phyloP scores from a whole-genome alignment of 2,329 filamentous ascomycete genomes.

The Penicillium crustosum region DNA sequence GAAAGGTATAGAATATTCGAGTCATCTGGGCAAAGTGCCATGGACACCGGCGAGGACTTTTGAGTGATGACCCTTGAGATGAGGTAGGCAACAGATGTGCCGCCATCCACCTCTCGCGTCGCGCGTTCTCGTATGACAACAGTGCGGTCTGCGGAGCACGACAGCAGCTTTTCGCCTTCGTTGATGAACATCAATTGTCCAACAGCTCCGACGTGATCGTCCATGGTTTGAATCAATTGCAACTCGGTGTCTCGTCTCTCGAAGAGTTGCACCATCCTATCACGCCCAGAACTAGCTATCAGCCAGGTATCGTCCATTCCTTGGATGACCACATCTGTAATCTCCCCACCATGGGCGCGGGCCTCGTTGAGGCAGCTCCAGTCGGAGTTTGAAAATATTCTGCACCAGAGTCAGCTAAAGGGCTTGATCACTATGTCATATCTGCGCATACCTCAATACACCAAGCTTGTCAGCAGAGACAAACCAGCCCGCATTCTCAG shows the following conservation, averaged over 20 bases:
- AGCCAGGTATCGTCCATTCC: constrained; percentile 62
- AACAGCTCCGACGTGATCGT: constrained; percentile 87
- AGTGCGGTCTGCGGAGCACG: constrained; percentile 84
- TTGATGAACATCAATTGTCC: constrained; percentile 73
- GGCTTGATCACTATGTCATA: not conserved
- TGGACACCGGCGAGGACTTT: constrained; percentile 83
- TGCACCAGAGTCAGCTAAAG: constrained; percentile 23
- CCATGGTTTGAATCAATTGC: constrained; percentile 83
- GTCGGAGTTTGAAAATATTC: constrained; percentile 48
- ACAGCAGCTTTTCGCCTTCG: constrained; percentile 70
- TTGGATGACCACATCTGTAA: constrained; percentile 75
- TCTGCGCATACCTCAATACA: constrained; percentile 59
- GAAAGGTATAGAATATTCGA: constrained; percentile 58
- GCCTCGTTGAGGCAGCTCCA: constrained; percentile 66
- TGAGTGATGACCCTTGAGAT: constrained; percentile 75
- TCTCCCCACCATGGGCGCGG: constrained; percentile 83
- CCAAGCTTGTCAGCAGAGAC: constrained; percentile 85
- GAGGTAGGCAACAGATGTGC: constrained; percentile 70
- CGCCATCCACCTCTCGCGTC: constrained; percentile 57
- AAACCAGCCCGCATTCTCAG: constrained; percentile 63
- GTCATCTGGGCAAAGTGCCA: constrained; percentile 67
- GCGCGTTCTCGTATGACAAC: constrained; percentile 79
- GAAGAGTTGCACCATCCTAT: constrained; percentile 94
- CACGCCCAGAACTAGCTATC: constrained; percentile 79
- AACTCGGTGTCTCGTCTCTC: constrained; percentile 59